Conservation (phyloP, 176 grass and related monocot species). For the Lolium perenne region DNA sequence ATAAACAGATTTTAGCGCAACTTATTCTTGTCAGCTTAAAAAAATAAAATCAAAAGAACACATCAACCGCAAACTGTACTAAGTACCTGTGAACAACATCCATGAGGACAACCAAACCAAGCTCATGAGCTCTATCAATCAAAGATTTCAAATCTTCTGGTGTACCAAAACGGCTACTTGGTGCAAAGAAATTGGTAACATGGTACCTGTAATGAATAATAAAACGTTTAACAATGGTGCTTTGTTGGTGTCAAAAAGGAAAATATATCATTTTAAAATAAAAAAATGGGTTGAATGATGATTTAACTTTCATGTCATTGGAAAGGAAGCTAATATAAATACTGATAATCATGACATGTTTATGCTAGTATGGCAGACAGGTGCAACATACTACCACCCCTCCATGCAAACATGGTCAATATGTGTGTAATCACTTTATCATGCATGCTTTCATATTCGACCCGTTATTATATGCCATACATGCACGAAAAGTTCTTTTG, state of each 20-base stretch:
- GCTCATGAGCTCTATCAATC: conserved; percentile 96
- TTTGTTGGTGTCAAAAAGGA: background rate
- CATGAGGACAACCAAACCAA: conserved; percentile 93
- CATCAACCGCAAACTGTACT: background rate
- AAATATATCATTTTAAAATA: background rate
- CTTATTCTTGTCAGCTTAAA: background rate
- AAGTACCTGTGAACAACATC: conserved; percentile 96
- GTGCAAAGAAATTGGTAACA: conserved; percentile 98
- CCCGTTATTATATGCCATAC: conserved; percentile 7
- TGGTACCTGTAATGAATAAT: conserved; percentile 77
- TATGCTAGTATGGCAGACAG: conserved; percentile 2
- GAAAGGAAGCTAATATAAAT: background rate
- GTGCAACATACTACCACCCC: background rate
- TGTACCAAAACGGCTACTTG: conserved; percentile 97
- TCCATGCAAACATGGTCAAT: background rate
- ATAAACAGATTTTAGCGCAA: background rate
- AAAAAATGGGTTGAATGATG: background rate
- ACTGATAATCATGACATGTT: background rate
- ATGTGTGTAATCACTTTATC: conserved; percentile 1
- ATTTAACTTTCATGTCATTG: conserved; percentile 3
- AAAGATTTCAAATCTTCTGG: conserved; percentile 97
- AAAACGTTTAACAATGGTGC: conserved; percentile 12
- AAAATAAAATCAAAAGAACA: background rate
- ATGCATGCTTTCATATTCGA: background rate
- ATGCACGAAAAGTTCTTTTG: no score